Base-by-base conservation (phyloP, 108 stramenopile genomes). In the Phaeodactylum tricornutum region DNA sequence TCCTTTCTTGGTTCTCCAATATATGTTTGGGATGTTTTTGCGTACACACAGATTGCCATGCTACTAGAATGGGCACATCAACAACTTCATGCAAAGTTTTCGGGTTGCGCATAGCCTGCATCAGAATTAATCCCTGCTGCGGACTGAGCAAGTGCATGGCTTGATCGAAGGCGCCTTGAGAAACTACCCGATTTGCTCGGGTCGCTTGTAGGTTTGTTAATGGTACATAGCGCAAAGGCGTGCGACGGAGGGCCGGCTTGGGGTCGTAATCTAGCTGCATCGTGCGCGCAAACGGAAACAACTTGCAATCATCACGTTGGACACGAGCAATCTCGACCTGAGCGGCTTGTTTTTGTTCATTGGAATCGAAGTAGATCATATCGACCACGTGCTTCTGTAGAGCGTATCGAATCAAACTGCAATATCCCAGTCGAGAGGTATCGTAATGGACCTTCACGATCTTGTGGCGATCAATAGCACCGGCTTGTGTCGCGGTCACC, bases 101-200 rank as follows among this genome's bases (percentile, higher is more conserved):
- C 7, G 11, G 41, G 7, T 7, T 16, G 7, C 41, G 41, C 41
- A 42, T 16, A 9, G 41, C 9, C 41, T 42, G 41, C 55, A 57
- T 64, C 38, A 57, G 16, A 16, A 56, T 50, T 7, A 26, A 27
- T 4, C 53, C 53, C 31, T 64, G 62, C 26, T 29, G 27, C 17
- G 62, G 55, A 50, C 62, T 64, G 14, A 64, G 39, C 15, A 64
- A 43, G 16, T 50, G 55, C 15, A 41, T 64, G 2, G 62, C 62
- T 33, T 64, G 37, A 36, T 64, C 11, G 36, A 64, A 56, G 12
- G n/a, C 14, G 3, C 55, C 55, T 25, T 47, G 9, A 30, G 36
- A 23, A 15, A 56, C 39, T 11, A 64, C 32, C 32, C 44, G 30
- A 37, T 64, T 64, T 1, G 62, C 62, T 9, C 16, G 36, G 4